Base-by-base conservation (phyloP, 73 alveolate species). In the Symbiodinium pilosum region DNA sequence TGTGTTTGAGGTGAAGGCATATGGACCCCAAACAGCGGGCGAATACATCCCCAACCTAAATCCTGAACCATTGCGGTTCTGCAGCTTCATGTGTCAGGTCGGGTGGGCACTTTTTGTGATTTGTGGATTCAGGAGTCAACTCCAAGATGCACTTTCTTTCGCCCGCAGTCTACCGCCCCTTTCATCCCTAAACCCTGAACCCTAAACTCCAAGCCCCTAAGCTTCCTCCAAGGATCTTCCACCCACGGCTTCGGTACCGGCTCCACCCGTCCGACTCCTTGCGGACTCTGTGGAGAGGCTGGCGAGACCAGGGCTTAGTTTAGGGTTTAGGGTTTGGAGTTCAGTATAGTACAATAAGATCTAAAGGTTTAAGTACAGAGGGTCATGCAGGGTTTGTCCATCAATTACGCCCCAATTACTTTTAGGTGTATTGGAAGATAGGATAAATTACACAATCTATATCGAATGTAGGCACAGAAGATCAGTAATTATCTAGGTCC, bases 231-330 rank as follows among this genome's bases (percentile, higher is more conserved):
- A 87, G 84, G 94, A 87, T 56, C 64, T 54, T 34, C 84, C 42
- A 1, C 28, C 43, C 73, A 51, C 93, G 34, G 75, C 87, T 26
- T 38, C 95, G 6, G 95, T 88, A 14, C 95, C 95, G 16, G n/a
- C 38, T 28, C 95, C 95, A 30, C 95, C 95, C 30, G 32, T 64
- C 18, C 95, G 95, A 36, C 54, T 88, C 44, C 44, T 88, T 64
- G 75, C 95, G 39, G 95, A 88, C 71, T 88, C 95, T 21, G 95
- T 88, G 44, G 95, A 88, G 30, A 88, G 95, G 95, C 86, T 47
- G 51, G 39, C 16, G 11, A 32, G 42, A 24, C 39, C 12, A 20
- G 26, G 43, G 84, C 39, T n/a, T 20, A 47, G 34, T 75, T 32
- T n/a, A 38, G 86, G 42, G 86, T 2, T 28, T 64, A 28, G 81